These are phyloP conservation scores for Kwoniella sp. DNA, from an alignment of 768 basidiomycete genomes.

Conservation along the genomic window DNA sequence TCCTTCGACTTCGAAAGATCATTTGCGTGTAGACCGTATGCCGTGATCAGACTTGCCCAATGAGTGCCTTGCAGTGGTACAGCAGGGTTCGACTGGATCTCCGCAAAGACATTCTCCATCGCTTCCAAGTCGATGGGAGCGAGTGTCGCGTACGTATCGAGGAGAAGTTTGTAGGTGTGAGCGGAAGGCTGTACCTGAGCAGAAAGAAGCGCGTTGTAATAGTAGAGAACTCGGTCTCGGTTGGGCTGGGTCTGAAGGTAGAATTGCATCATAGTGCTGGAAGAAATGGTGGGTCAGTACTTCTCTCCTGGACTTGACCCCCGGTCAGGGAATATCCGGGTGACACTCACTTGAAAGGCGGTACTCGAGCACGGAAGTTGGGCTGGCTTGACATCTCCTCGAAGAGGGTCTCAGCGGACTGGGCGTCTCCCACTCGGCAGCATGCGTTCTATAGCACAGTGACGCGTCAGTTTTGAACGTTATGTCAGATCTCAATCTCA, in stretches of 20 bases:
- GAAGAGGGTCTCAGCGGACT: constrained; percentile 79
- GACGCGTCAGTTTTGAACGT: too few relatives aligned
- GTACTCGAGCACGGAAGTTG: constrained; percentile 83
- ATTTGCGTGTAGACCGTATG: constrained; percentile 76
- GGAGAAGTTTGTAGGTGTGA: constrained; percentile 94
- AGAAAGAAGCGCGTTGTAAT: constrained; percentile 67
- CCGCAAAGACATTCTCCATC: constrained; percentile 71
- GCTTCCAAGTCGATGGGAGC: constrained; percentile 74
- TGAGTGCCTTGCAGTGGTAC: constrained; percentile 66
- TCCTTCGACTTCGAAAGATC: constrained; percentile 74
- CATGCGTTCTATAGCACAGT: constrained; percentile 66
- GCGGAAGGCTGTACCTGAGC: constrained; percentile 73
- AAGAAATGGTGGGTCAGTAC: constrained; percentile 10
- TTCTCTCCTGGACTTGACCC: not conserved
- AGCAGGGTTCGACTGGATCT: constrained; percentile 60
- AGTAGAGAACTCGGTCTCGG: constrained; percentile 72
- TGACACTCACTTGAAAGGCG: constrained; percentile 74
- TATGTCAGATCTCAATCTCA: constrained; percentile 23
- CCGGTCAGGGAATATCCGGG: too few relatives aligned
- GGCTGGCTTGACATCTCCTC: constrained; percentile 72
- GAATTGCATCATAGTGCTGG: constrained; percentile 83
- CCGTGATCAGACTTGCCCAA: constrained; percentile 84
- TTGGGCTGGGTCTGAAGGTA: constrained; percentile 89
- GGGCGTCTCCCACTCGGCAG: constrained; percentile 84
- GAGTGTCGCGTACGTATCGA: constrained; percentile 84